Conservation (phyloP, 2,329 filamentous ascomycete species). For the Trichoderma polysporum region DNA sequence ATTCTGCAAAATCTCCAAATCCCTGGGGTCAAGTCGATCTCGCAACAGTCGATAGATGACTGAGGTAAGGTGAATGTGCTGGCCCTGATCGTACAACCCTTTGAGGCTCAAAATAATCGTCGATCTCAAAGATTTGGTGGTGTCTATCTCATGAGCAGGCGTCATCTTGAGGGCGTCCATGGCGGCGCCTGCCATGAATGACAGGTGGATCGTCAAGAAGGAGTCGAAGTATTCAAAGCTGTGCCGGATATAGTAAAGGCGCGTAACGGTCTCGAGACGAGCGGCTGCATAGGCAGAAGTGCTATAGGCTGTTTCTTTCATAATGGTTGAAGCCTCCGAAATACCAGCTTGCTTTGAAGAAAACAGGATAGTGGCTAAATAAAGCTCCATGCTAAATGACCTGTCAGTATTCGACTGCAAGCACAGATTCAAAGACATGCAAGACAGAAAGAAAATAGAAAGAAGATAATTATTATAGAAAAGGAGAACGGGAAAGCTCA, state of each 20-base stretch:
- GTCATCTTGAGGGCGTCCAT: slow-evolving; percentile 2
- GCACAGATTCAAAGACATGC: no score
- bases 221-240: slow-evolving; percentile 26
- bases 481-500: slow-evolving; percentile 23
- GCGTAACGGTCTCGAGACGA: slow-evolving; percentile 34
- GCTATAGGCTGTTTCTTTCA: not conserved
- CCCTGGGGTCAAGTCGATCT: not conserved
- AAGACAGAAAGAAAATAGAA: not conserved
- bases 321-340: not conserved
- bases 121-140: not conserved
- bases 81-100: slow-evolving; percentile 19
- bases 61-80: slow-evolving; percentile 3
- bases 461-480: not conserved
- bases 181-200: slow-evolving; percentile 3
- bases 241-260: slow-evolving; percentile 38
- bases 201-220: slow-evolving; percentile 9
- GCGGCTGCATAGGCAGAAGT: slow-evolving; percentile 26
- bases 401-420: not conserved
- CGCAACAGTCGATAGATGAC: slow-evolving; percentile 12
- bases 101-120: slow-evolving; percentile 16
- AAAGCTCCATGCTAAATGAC: slow-evolving; percentile 8
- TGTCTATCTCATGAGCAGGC: not conserved
- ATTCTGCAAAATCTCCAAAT: not conserved
- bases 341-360: not conserved
- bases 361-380: slow-evolving; percentile 4